Evolutionary conservation across 768 basidiomycete genomes (phyloP), one percentile per base, ranked within the genome.

Genomic region (Hebeloma cylindrosporum): DNA sequence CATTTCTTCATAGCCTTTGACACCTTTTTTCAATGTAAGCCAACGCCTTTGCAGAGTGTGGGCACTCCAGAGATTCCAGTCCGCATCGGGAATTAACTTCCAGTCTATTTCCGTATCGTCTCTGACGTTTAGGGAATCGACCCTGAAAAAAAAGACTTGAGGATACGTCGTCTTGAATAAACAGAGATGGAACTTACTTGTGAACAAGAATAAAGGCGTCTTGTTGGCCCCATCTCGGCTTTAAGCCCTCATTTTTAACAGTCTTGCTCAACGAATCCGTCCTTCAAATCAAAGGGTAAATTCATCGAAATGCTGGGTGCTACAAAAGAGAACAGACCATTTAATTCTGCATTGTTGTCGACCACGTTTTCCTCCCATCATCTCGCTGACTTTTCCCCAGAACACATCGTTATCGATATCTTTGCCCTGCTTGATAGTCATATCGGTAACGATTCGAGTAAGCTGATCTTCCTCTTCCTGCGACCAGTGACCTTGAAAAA

Each of bases 281-380:
- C 89, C 87, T 89, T 35, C 10, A 28, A 21, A 10, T 13, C 20
- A 39, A 9, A 43, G 3, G 21, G 11, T 18, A 7, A 36, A 16
- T 34, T n/a, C 31, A 31, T 25, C 7, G 9, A 26, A 23, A 20
- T 16, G 0, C n/a, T 17, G 8, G 3, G 20, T 25, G 29, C 11
- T 40, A 29, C 21, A 7, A 3, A 27, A 38, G 30, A 21, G 7
- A n/a, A 45, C 64, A 42, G 47, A 88, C 88, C 90, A 93, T 77
- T 93, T 93, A 32, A 86, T 87, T 36, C 90, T 76, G 68, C 90
- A 92, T 61, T 93, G 90, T 56, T 90, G 86, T 51, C 89, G 74
- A 26, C 83, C 82, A 37, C 90, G 77, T 36, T 64, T 83, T 17
- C 81, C 79, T 28, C 82, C 85, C 90, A 93, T 92, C 34, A 75